These are phyloP conservation scores for Phyllosticta paracitricarpa DNA, from an alignment of 2,329 filamentous ascomycete genomes.

Conservation along the genomic window DNA sequence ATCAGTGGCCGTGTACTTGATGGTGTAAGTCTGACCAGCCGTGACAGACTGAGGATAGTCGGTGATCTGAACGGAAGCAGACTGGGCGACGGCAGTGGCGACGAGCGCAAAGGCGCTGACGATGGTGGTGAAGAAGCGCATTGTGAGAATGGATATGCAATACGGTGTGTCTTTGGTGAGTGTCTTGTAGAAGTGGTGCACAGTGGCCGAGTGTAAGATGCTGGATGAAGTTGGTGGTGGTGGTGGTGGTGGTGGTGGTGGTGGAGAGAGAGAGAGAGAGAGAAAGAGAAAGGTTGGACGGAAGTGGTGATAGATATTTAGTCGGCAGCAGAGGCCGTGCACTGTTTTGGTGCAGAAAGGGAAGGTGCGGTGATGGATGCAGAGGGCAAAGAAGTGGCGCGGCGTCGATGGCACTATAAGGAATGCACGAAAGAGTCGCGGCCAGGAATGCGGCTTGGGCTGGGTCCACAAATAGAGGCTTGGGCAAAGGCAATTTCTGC, in stretches of 20 bases:
- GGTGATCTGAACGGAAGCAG: constrained; percentile 33
- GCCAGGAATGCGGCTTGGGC: background rate
- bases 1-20: constrained; percentile 40
- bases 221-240: background rate
- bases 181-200: background rate
- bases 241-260: background rate
- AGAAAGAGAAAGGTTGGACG: background rate
- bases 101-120: constrained; percentile 32
- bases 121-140: constrained; percentile 43
- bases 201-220: constrained; percentile 6
- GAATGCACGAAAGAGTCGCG: background rate
- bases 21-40: constrained; percentile 38
- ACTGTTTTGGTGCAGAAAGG: background rate
- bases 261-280: background rate
- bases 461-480: background rate
- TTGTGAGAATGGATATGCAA: constrained; percentile 22
- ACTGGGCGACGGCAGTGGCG: constrained; percentile 35
- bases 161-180: background rate
- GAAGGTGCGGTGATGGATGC: background rate
- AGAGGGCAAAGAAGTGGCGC: background rate
- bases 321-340: background rate
- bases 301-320: constrained; percentile 1
- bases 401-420: background rate
- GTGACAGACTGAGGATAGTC: constrained; percentile 38
- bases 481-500: constrained; percentile 7